Conservation (phyloP, 768 basidiomycete genomes). For the Pholiota microspora region DNA sequence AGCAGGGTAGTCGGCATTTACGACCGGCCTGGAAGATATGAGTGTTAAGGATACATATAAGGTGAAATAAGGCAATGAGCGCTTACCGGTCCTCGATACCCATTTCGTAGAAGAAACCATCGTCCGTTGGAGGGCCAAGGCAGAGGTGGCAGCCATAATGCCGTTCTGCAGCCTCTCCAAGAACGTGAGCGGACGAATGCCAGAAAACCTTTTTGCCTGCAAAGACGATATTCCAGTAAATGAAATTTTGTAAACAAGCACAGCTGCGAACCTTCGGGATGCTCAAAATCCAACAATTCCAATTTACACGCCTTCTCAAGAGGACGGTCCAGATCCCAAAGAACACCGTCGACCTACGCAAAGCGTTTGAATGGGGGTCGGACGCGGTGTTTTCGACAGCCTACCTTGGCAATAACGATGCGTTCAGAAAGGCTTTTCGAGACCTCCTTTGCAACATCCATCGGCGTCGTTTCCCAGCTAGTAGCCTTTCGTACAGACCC, state of each 20-base stretch:
- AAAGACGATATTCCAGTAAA: neutral
- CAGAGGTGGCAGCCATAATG: conserved; percentile 98
- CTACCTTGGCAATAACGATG: conserved; percentile 89
- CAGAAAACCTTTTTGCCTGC: conserved; percentile 96
- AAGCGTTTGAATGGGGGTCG: conserved; percentile 2
- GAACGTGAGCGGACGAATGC: conserved; percentile 98
- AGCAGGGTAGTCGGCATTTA: conserved; percentile 78
- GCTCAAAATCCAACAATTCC: conserved; percentile 88
- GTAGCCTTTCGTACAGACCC: conserved; percentile 80
- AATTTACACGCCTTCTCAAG: conserved; percentile 83
- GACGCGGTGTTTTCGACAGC: conserved; percentile 9
- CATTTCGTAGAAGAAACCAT: conserved; percentile 99
- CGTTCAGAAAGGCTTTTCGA: conserved; percentile 86
- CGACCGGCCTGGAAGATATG: conserved; percentile 55
- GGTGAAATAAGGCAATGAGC: no score
- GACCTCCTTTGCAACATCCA: conserved; percentile 86
- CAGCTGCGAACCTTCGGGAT: conserved; percentile 66
- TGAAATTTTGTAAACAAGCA: neutral
- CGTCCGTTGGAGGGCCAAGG: conserved; percentile 94
- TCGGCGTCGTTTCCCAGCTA: conserved; percentile 93
- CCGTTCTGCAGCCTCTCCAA: conserved; percentile 94
- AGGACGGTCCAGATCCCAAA: conserved; percentile 96
- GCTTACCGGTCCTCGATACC: conserved; percentile 73
- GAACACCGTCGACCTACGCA: conserved; percentile 69
- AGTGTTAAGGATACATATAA: conserved; percentile 4